Conservation (phyloP, 2,329 filamentous ascomycete species). For the Clarireedia hainanense region DNA sequence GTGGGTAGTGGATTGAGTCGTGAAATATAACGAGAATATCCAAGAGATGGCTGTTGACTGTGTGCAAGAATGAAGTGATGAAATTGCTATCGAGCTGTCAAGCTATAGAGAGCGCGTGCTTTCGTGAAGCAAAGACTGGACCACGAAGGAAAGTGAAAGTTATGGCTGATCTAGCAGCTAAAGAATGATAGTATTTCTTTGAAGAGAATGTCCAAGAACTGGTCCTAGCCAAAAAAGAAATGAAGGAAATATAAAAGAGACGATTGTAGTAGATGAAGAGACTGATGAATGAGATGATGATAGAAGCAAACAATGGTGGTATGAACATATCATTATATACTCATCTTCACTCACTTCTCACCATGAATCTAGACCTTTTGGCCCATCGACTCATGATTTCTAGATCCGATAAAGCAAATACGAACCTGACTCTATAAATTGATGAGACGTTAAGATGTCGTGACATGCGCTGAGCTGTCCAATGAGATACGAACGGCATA, state of each 20-base stretch:
- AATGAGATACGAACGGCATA: conserved; percentile 19
- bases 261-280: conserved; percentile 21
- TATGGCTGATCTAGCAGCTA: conserved; percentile 24
- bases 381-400: conserved; percentile 7
- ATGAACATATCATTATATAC: conserved; percentile 25
- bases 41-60: neutral
- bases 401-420: conserved; percentile 2
- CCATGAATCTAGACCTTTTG: conserved; percentile 1
- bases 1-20: neutral
- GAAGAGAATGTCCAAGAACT: conserved; percentile 23
- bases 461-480: conserved; percentile 26
- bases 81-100: neutral
- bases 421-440: conserved; percentile 26
- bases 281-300: conserved; percentile 22
- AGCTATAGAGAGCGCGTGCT: neutral
- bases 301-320: conserved; percentile 19
- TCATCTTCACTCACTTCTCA: conserved; percentile 12
- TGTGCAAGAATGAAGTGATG: no score
- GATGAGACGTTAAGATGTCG: conserved; percentile 26
- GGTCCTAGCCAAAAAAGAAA: conserved; percentile 13
- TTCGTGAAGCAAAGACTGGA: neutral
- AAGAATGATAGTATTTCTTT: conserved; percentile 20
- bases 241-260: conserved; percentile 14
- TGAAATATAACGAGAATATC: neutral
- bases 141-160: conserved; percentile 11